Evolutionary conservation across 2,329 filamentous ascomycete genomes (phyloP), one percentile per base, ranked within the genome.

Genomic region (Onygena corvina): DNA sequence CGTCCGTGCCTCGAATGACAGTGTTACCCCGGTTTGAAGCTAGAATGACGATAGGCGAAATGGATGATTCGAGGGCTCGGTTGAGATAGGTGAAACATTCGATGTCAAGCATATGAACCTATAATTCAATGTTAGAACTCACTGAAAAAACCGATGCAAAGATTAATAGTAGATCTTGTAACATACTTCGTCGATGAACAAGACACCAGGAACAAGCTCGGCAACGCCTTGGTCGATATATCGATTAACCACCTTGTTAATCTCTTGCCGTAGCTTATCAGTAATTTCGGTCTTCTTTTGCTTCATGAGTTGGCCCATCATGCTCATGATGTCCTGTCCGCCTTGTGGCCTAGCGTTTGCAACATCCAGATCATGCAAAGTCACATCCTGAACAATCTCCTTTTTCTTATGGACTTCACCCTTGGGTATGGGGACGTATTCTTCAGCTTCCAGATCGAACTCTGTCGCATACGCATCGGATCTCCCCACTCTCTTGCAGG

Each of bases 291-390:
- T 98, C 81, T 95, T 95, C 74, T 93, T 93, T 54, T 92, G 92
- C 77, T 96, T 96, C 88, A 96, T 95, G 62, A 98, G 72, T 70
- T 98, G 92, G 60, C 92, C 92, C 90, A 98, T 96, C 92, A 98
- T 96, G 73, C 89, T 95, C 89, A 98, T 96, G 57, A 98, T 94
- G 67, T 98, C 92, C 74, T 98, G 92, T 38, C 92, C 92, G 48
- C 92, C 92, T 72, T 96, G 88, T 3, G 92, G 92, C 60, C 90
- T 76, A 11, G 92, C 85, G 62, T 98, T 98, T 56, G 92, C 92
- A 54, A 96, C 84, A 63, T 98, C 92, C 50, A 98, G 75, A 64
- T 98, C 92, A 67, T 98, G 92, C 56, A 98, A 76, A 40, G 92
- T 95, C 54, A 98, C 92, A 62, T 98, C 92, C 67, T 98, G 92